phyloP scores from a whole-genome alignment of 2,329 filamentous ascomycete species.

The Beauveria sp. region DNA sequence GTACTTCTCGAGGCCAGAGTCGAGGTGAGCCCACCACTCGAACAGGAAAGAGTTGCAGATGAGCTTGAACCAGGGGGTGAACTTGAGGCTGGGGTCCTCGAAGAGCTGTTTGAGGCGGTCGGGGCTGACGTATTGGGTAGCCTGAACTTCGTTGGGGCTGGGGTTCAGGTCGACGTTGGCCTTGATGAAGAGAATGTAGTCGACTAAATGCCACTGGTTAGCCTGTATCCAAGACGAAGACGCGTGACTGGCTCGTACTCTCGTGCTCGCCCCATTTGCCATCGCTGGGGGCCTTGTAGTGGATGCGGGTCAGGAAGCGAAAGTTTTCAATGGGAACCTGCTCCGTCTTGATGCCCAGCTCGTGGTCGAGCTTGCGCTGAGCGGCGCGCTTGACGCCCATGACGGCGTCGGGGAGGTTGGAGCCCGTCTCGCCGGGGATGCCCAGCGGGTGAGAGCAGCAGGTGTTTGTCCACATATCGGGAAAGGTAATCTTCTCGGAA shows the following conservation, averaged over 20 bases:
- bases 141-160: slow-evolving; percentile 85
- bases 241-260: slow-evolving; percentile 51
- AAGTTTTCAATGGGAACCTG: slow-evolving; percentile 91
- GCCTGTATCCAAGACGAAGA: neutral
- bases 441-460: slow-evolving; percentile 97
- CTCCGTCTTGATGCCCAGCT: slow-evolving; percentile 81
- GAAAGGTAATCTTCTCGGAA: slow-evolving; percentile 96
- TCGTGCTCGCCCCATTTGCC: slow-evolving; percentile 99
- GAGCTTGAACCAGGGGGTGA: slow-evolving; percentile 98
- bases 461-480: slow-evolving; percentile 99
- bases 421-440: slow-evolving; percentile 84
- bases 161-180: slow-evolving; percentile 75
- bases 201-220: slow-evolving; percentile 48
- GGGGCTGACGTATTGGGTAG: slow-evolving; percentile 73
- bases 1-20: slow-evolving; percentile 75
- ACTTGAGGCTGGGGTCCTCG: slow-evolving; percentile 68
- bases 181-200: slow-evolving; percentile 98
- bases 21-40: slow-evolving; percentile 90
- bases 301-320: slow-evolving; percentile 89
- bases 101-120: slow-evolving; percentile 83
- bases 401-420: slow-evolving; percentile 70
- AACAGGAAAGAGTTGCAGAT: slow-evolving; percentile 98
- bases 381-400: slow-evolving; percentile 86
- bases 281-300: slow-evolving; percentile 95
- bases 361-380: slow-evolving; percentile 87